Evolutionary conservation across 2,329 filamentous ascomycete species (phyloP).

Genomic region (Volutella citrinella): DNA sequence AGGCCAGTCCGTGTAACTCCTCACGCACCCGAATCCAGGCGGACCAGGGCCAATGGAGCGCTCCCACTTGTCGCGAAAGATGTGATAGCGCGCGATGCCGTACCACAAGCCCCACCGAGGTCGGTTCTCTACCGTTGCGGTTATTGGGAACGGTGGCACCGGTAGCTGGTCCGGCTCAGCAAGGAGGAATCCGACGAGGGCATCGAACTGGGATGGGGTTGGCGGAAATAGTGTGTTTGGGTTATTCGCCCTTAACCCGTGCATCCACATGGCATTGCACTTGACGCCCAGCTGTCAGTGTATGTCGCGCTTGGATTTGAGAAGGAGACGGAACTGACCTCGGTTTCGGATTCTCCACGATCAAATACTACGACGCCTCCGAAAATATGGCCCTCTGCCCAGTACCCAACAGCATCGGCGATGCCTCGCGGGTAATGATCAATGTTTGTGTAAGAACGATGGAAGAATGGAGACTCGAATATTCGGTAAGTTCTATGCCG

Average conservation of each 20-base stretch:
- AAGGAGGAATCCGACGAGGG: slow-evolving; percentile 3
- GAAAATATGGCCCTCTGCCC: slow-evolving; percentile 13
- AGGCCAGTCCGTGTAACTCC: slow-evolving; percentile 9
- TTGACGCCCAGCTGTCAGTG: too few species aligned
- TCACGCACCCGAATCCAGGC: background rate
- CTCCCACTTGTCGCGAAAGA: slow-evolving; percentile 13
- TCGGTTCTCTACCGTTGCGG: slow-evolving; percentile 4
- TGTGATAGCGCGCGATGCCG: slow-evolving; percentile 8
- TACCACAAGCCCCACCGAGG: slow-evolving; percentile 13
- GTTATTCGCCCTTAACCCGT: too few species aligned
- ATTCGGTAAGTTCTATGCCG: slow-evolving; percentile 1
- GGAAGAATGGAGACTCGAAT: slow-evolving; percentile 5
- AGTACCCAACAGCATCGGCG: slow-evolving; percentile 11
- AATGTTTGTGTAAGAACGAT: slow-evolving; percentile 1
- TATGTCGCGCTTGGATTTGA: too few species aligned
- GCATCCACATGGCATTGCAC: too few species aligned
- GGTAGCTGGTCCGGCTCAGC: background rate
- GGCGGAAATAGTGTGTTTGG: slow-evolving; percentile 15
- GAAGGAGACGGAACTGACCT: background rate
- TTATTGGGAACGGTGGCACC: slow-evolving; percentile 2
- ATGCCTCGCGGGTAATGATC: slow-evolving; percentile 10
- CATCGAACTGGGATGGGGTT: slow-evolving; percentile 6
- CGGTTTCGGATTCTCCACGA: slow-evolving; percentile 8
- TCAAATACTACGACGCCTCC: slow-evolving; percentile 12
- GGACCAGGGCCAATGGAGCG: background rate